Base-by-base conservation (phyloP, 768 basidiomycete species). In the Amanita inopinata region DNA sequence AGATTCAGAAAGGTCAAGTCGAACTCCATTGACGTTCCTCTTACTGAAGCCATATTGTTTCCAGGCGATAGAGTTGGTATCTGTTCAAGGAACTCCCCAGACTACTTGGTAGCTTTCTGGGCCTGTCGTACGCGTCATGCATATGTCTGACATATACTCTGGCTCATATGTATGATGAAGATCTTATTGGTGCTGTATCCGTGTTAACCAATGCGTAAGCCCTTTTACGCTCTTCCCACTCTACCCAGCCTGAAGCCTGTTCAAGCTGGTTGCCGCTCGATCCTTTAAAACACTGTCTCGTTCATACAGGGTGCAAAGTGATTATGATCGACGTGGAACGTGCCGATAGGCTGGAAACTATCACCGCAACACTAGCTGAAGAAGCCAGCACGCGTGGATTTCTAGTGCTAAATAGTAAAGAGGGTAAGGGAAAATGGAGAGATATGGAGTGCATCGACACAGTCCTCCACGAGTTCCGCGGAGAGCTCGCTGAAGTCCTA, bases 201-300 rank as follows among this genome's bases (percentile, higher is more conserved):
- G 70, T 71, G 4, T 57, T 68, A 15, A 62, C 66, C 27, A 77
- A 71, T 47, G 67, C 70, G 67, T 70, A 40, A 49, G 67, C n/a
- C 14, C 28, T 15, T 40, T 10, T 33, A 14, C 17, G 14, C n/a
- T 17, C 24, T 6, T 28, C 14, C 20, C 2, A 27, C 23, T 15
- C 3, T 12, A 30, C 15, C n/a, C 14, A 12, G 23, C 4, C 6
- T 39, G 19, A 39, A 18, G 18, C n/a, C 14, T 8, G 7, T 32
- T 61, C 1, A 17, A 66, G 65, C 12, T 63, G 62, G 73, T 53
- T 70, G n/a, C 69, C 70, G 8, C 43, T 59, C 3, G 58, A 66
- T 8, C 56, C 62, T 9, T 47, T 74, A 23, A 36, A 57, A n/a
- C 63, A 72, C 56, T 76, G 75, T 54, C 46, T 78, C 15, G 47